Percentiles rank a stretch among this genome's conserved stretches.
These are phyloP conservation scores for Aspergillus intermedius DNA, from an alignment of 2,329 filamentous ascomycete genomes.

Conservation along the genomic window DNA sequence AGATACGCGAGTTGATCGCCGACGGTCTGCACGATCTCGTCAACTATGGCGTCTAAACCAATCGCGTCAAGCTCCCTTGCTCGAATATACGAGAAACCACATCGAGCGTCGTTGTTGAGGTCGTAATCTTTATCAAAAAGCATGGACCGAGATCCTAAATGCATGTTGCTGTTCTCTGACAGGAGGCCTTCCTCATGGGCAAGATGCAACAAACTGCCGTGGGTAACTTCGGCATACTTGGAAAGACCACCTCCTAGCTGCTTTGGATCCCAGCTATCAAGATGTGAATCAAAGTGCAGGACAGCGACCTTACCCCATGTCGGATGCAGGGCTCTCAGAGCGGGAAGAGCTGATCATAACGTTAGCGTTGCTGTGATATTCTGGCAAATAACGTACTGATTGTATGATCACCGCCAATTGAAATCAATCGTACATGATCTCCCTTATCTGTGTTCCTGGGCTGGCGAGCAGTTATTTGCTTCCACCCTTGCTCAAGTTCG, in stretches of 20 bases:
- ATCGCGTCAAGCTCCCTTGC: slow-evolving; percentile 21
- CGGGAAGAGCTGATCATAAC: slow-evolving; percentile 19
- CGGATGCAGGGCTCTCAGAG: slow-evolving; percentile 18
- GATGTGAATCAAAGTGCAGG: slow-evolving; percentile 24
- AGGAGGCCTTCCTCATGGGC: slow-evolving; percentile 15
- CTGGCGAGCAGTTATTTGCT: background rate
- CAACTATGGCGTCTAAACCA: slow-evolving; percentile 15
- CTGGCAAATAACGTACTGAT: slow-evolving; percentile 1
- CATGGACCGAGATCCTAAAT: background rate
- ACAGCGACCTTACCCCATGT: slow-evolving; percentile 18
- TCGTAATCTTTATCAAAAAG: slow-evolving; percentile 18
- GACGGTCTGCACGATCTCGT: slow-evolving; percentile 12
- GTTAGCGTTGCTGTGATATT: slow-evolving; percentile 20
- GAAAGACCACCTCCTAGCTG: background rate
- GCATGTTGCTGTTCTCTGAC: background rate
- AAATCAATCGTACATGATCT: background rate
- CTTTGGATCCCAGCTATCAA: slow-evolving; percentile 16
- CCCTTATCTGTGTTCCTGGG: background rate
- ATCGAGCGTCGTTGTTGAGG: slow-evolving; percentile 13
- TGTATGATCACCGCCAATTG: background rate
- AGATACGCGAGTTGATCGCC: slow-evolving; percentile 22
- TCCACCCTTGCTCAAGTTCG: background rate
- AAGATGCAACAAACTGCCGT: slow-evolving; percentile 24
- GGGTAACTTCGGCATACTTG: slow-evolving; percentile 10
- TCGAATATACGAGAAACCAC: slow-evolving; percentile 18